These are phyloP conservation scores for Amanita exitialis DNA, from an alignment of 768 basidiomycete genomes.

Conservation along the genomic window DNA sequence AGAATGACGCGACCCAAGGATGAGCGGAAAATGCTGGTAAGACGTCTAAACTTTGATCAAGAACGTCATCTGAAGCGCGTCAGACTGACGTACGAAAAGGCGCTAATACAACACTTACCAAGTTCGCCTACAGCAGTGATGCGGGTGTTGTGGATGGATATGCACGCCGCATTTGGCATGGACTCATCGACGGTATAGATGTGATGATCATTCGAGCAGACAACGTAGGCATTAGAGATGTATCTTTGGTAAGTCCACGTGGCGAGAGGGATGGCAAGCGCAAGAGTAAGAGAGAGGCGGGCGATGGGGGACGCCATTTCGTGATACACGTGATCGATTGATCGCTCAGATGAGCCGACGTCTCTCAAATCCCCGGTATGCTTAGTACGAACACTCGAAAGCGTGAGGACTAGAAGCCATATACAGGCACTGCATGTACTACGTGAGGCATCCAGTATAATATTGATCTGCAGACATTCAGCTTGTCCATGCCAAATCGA, in stretches of 20 bases:
- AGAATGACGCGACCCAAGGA: neutral
- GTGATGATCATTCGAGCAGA: slow-evolving; percentile 42
- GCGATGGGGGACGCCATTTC: neutral
- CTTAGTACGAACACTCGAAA: too few relatives aligned
- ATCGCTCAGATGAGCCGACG: too few relatives aligned
- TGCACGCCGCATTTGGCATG: slow-evolving; percentile 46
- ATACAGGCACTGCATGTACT: too few relatives aligned
- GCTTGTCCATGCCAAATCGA: too few relatives aligned
- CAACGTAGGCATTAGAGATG: slow-evolving; percentile 26
- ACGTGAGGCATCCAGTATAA: too few relatives aligned
- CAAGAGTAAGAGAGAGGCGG: neutral
- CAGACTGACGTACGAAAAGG: neutral
- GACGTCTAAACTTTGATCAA: neutral
- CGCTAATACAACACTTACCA: slow-evolving; percentile 24
- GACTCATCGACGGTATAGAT: slow-evolving; percentile 65
- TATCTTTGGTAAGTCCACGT: neutral
- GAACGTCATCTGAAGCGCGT: neutral
- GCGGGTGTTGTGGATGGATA: slow-evolving; percentile 38
- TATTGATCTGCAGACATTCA: too few relatives aligned
- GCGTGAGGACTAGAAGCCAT: too few relatives aligned
- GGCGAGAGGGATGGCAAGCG: neutral
- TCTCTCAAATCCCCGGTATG: too few relatives aligned
- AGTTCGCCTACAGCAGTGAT: slow-evolving; percentile 40
- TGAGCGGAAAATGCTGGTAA: neutral
- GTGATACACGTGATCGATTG: neutral